These are phyloP conservation scores for Umbelopsis ramanniana DNA, from an alignment of 192 early-diverging fungal species.

Conservation along the genomic window DNA sequence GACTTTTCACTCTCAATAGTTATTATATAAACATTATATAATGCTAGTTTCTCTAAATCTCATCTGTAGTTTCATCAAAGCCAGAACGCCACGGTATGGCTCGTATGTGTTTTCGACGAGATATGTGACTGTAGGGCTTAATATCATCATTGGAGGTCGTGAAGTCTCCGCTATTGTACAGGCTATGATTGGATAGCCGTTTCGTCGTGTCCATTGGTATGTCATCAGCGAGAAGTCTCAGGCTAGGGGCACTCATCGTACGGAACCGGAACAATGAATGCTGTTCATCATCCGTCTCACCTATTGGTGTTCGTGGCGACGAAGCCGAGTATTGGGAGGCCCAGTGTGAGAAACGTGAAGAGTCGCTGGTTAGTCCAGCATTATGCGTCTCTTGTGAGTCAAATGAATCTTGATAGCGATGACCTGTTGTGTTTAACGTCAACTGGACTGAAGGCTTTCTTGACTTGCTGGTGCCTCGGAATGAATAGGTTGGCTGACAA, in stretches of 20 bases:
- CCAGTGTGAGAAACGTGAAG: not conserved
- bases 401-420: not conserved
- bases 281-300: not conserved
- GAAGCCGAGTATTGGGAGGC: not conserved
- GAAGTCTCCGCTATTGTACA: not conserved
- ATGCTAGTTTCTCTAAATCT: not conserved
- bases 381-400: not conserved
- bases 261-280: not conserved
- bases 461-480: not conserved
- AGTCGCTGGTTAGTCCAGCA: constrained; percentile 1
- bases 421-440: not conserved
- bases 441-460: not conserved
- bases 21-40: not conserved
- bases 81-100: not conserved
- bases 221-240: not conserved
- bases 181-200: not conserved
- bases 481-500: not conserved
- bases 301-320: not conserved
- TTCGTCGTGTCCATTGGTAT: not conserved
- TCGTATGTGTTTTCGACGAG: constrained; percentile 3
- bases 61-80: not conserved
- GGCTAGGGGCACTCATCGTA: constrained; percentile 12
- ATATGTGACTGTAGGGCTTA: not conserved
- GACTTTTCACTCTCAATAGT: not conserved
- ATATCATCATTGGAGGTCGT: not conserved